Evolutionary conservation across 2,329 filamentous ascomycete species (phyloP), one percentile per base, ranked within the genome.

Genomic region (Colletotrichum viniferum): DNA sequence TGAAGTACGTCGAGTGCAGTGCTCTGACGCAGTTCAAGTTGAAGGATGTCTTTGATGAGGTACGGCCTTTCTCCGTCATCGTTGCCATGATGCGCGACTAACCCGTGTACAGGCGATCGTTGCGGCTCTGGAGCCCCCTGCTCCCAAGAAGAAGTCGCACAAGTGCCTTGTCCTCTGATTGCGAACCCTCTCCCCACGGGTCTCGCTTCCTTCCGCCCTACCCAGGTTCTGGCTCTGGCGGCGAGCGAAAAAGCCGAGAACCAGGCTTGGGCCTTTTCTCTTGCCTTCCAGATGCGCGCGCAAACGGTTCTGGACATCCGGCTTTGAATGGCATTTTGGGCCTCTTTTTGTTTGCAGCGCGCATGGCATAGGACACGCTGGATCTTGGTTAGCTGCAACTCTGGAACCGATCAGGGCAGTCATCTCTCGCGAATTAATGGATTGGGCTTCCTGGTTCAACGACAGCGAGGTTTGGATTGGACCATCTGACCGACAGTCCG

Each of bases 41-140:
- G 79, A 99, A 99, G 90, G 97, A 98, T 83, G 97, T 99, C 21
- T 99, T 99, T 86, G 97, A 99, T 82, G 97, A 98, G 94, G 96
- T 98, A 90, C 80, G 91, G 83, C 21, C 13, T 14, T 64, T 34
- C 48, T 34, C 21, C 21, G 34, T 34, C 58, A n/a, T 21, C 68
- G n/a, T 55, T 64, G 74, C 72, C 9, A 8, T 13, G 12, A 38
- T 28, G 16, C 18, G 18, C 56, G 13, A 67, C 73, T 79, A 64
- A 81, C 80, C 52, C 55, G 60, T 38, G 68, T 60, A 72, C 78
- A 98, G 96, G 96, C 96, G 32, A 98, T 98, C 81, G 96, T 98
- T 78, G 96, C 96, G 78, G 96, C 96, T 56, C 89, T 98, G 78
- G 96, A 98, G 86, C 96, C 96, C 58, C 94, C 95, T 26, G 90